Conservation (phyloP, 164 flowering plant genomes). For the Platanus orientalis region DNA sequence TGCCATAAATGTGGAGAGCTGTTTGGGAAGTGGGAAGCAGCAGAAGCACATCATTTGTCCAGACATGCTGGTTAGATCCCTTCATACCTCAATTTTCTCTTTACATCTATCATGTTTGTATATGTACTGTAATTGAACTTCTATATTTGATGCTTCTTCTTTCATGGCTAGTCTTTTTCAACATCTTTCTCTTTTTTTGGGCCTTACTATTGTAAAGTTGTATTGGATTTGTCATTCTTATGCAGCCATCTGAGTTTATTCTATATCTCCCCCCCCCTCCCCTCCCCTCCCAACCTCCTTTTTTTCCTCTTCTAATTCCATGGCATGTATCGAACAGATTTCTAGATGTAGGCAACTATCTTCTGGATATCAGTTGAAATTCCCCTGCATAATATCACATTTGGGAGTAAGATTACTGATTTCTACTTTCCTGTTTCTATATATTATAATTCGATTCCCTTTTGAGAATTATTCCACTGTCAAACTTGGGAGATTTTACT, state of each 20-base stretch:
- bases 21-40: conserved; percentile 81
- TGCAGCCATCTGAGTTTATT: background rate
- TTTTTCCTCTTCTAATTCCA: background rate
- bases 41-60: conserved; percentile 88
- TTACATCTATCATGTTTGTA: too few species aligned
- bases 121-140: too few species aligned
- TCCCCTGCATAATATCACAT: background rate
- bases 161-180: background rate
- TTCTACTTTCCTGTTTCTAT: too few species aligned
- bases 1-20: conserved; percentile 92
- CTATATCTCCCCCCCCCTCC: too few species aligned
- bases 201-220: background rate
- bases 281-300: too few species aligned
- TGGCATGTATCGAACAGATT: too few species aligned
- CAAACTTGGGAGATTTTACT: too few species aligned
- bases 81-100: background rate
- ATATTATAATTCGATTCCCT: too few species aligned
- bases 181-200: background rate
- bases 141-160: background rate
- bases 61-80: conserved; percentile 80
- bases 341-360: background rate
- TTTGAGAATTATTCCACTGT: too few species aligned
- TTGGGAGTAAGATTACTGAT: background rate
- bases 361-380: background rate
- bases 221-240: too few species aligned